Evolutionary conservation across 331 rosid species (phyloP).

Genomic region (Saraca asoca): DNA sequence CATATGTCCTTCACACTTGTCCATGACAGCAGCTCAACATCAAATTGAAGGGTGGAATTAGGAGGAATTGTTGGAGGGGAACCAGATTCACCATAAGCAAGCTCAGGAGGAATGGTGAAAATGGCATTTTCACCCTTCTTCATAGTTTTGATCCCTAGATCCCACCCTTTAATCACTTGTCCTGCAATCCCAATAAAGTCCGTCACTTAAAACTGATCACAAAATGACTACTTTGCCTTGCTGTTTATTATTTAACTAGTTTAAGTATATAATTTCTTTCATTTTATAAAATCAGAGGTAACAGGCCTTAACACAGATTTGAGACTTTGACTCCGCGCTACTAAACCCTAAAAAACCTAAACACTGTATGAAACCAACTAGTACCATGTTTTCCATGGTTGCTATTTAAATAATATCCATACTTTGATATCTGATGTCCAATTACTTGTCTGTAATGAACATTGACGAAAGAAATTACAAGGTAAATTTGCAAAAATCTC

Average conservation of each 20-base stretch:
- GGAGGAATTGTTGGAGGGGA: slow-evolving; percentile 91
- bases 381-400: no score
- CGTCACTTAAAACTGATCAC: neutral
- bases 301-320: no score
- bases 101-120: slow-evolving; percentile 84
- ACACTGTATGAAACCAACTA: no score
- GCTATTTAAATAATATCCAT: no score
- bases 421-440: no score
- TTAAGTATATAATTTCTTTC: neutral
- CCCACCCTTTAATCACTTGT: slow-evolving; percentile 96
- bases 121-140: slow-evolving; percentile 86
- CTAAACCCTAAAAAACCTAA: no score
- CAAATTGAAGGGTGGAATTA: slow-evolving; percentile 78
- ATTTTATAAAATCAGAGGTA: no score
- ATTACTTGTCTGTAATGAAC: no score
- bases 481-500: no score
- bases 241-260: neutral
- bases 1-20: slow-evolving; percentile 78
- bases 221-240: neutral
- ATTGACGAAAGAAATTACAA: no score
- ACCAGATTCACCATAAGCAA: slow-evolving; percentile 88
- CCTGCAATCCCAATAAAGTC: slow-evolving; percentile 51
- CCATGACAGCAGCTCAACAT: slow-evolving; percentile 90
- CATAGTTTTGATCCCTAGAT: slow-evolving; percentile 88
- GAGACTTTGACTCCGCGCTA: no score